Base-by-base conservation (phyloP, 2,329 filamentous ascomycete genomes). In the Juglanconis oblonga region DNA sequence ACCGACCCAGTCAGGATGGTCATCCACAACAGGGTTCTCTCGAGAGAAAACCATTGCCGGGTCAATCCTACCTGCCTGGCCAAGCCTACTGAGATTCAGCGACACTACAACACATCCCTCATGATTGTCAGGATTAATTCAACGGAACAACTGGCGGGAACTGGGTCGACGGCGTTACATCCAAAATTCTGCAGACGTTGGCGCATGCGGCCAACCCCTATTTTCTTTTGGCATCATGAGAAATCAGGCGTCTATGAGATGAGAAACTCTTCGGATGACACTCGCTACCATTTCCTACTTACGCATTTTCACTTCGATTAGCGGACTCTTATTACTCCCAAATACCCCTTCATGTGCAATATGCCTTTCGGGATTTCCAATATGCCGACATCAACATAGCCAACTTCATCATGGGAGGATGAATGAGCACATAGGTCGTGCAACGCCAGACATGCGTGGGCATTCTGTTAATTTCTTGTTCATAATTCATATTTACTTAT, bases 31-130 rank as follows among this genome's bases (percentile, higher is more conserved):
- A 48, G 3, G 33, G 40, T 9, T 48, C 13, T 11, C 50, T 40
- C 44, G 55, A 38, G 36, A 44, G 24, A 11, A 47, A 17, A 44
- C 4, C 45, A 32, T 14, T 31, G 24, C 55, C 47, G 13, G 47
- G 47, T 9, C 45, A 29, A 13, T 31, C 45, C 17, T 13, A 48
- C 31, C 45, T 86, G 45, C 81, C 82, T 5, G 81, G 81, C 40
- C 81, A 84, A 70, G 81, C 81, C 4, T 79, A 79, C 58, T 82
- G 67, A 64, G 52, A 32, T 31, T 29, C 33, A 17, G 13, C 1
- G 13, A 5, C 52, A 13, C 42, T 42, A 6, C 29, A n/a, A 31
- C 17, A 54, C 2, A 29, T 3, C n/a, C 24, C 10, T 24, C 36
- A 31, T 14, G 24, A 13, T 14, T 29, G 8, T 48, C 2, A 10